phyloP scores from a whole-genome alignment of 2,329 filamentous ascomycete genomes.

The Clonostachys solani region DNA sequence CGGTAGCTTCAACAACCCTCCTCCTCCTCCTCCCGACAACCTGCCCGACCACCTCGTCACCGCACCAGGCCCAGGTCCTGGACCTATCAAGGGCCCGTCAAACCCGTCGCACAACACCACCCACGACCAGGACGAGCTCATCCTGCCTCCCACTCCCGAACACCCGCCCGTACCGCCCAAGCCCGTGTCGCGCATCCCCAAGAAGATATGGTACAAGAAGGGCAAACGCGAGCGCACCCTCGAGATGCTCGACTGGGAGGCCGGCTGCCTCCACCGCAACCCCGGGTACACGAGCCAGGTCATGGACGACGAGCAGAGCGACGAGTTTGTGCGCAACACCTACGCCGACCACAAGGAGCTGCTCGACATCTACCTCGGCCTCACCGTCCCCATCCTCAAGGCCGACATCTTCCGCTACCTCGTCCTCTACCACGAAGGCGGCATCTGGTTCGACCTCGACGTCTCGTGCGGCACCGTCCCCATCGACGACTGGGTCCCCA shows the following conservation, averaged over 20 bases:
- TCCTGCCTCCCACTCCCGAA: no score
- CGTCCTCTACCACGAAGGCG: conserved; percentile 66
- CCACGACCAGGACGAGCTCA: no score
- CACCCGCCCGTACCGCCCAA: no score
- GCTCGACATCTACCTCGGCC: conserved; percentile 11
- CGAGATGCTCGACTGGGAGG: conserved; percentile 19
- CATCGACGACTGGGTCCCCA: conserved; percentile 15
- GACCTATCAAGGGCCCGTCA: no score
- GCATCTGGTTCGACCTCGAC: conserved; percentile 54
- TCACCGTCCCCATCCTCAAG: conserved; percentile 36
- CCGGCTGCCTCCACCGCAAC: conserved; percentile 19
- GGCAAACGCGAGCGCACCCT: conserved; percentile 24
- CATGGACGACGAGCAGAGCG: conserved; percentile 15
- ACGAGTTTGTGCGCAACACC: conserved; percentile 40
- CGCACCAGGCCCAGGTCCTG: no score
- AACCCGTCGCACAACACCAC: no score
- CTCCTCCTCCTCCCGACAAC: no score
- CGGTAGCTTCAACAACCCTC: no score
- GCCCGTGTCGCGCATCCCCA: not conserved
- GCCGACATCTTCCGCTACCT: conserved; percentile 63
- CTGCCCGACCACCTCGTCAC: no score
- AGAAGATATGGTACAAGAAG: conserved; percentile 31
- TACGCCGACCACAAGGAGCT: conserved; percentile 8
- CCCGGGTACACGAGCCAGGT: conserved; percentile 15
- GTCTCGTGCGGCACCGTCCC: conserved; percentile 11